These are phyloP conservation scores for Aspergillus melleus DNA, from an alignment of 2,329 filamentous ascomycete species.

Conservation along the genomic window DNA sequence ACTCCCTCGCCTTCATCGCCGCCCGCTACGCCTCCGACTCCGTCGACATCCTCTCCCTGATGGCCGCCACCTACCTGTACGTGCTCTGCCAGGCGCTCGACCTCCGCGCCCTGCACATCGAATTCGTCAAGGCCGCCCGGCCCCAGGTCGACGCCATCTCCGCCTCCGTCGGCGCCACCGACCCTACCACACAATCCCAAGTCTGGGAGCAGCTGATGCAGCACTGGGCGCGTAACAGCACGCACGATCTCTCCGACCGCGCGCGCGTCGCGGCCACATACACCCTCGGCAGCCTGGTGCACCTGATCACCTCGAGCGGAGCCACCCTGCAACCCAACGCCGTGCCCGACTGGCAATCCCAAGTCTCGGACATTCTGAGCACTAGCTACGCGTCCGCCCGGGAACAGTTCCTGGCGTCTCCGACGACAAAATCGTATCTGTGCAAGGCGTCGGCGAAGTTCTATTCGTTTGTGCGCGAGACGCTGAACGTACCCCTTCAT, in stretches of 20 bases:
- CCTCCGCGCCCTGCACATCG: slow-evolving; percentile 37
- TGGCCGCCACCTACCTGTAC: slow-evolving; percentile 55
- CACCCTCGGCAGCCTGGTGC: background rate
- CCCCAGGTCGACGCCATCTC: background rate
- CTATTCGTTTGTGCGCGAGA: slow-evolving; percentile 38
- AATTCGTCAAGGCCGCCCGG: slow-evolving; percentile 1
- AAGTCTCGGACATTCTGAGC: background rate
- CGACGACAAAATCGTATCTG: slow-evolving; percentile 24
- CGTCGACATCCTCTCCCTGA: slow-evolving; percentile 55
- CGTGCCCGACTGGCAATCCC: background rate
- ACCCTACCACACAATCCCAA: background rate
- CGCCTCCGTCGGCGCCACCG: background rate
- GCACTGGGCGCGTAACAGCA: slow-evolving; percentile 16
- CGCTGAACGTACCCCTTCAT: slow-evolving; percentile 35
- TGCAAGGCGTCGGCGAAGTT: slow-evolving; percentile 31
- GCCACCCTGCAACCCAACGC: background rate
- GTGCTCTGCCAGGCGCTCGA: slow-evolving; percentile 60
- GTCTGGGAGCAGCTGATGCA: slow-evolving; percentile 18
- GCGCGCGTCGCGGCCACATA: background rate
- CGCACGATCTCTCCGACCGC: slow-evolving; percentile 14
- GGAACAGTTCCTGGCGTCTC: slow-evolving; percentile 13
- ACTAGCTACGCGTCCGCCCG: slow-evolving; percentile 15
- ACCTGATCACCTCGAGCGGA: background rate
- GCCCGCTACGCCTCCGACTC: slow-evolving; percentile 57
- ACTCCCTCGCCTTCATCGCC: slow-evolving; percentile 62